These are phyloP conservation scores for Alternaria postmessia DNA, from an alignment of 2,329 filamentous ascomycete genomes.

Conservation along the genomic window DNA sequence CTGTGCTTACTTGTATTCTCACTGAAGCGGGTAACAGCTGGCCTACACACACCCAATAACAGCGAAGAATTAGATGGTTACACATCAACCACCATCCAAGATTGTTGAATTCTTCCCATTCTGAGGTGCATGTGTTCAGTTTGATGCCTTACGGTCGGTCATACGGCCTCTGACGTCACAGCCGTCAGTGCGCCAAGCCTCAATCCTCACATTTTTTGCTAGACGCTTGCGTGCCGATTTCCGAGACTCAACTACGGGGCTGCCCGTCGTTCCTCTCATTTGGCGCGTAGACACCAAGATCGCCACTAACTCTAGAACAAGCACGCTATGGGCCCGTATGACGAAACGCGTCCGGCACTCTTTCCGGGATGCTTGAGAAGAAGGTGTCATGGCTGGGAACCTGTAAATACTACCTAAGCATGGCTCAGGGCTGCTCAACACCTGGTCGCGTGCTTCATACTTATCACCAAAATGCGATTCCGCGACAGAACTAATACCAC, in stretches of 20 bases:
- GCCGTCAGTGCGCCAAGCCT: not conserved
- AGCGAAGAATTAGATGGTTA: not conserved
- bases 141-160: not conserved
- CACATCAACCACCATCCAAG: not conserved
- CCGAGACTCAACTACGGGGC: conserved; percentile 6
- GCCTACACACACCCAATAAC: not conserved
- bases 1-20: not conserved
- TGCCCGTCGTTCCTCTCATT: conserved; percentile 3
- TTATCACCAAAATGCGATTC: conserved; percentile 25
- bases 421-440: not conserved
- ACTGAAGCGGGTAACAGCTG: not conserved
- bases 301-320: conserved; percentile 4
- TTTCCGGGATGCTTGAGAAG: conserved; percentile 1
- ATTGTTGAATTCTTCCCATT: not conserved
- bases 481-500: conserved; percentile 27
- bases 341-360: conserved; percentile 14
- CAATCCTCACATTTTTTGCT: not conserved
- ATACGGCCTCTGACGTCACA: conserved; percentile 6
- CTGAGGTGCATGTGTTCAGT: not conserved
- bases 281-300: not conserved
- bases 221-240: conserved; percentile 6
- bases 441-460: not conserved
- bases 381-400: not conserved
- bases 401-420: conserved; percentile 7
- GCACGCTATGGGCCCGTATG: conserved; percentile 10